Conservation (phyloP, 2,329 filamentous ascomycete genomes). For the Ascosphaera acerosa region DNA sequence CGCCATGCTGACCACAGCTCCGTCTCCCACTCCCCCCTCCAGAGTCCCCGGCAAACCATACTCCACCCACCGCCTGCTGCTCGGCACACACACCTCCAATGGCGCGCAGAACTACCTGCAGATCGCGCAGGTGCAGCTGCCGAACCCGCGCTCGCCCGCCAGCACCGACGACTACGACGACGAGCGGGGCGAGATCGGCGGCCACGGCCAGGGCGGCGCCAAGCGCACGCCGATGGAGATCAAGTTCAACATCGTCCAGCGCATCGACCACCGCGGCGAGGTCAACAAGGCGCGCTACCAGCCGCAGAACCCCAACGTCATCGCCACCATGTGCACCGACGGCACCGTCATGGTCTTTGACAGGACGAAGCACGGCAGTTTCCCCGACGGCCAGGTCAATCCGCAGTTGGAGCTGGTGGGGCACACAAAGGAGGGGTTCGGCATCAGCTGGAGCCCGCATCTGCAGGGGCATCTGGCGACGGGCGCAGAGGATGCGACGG, state of each 20-base stretch:
- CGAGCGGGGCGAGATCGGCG: conserved; percentile 75
- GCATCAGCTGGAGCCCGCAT: conserved; percentile 77
- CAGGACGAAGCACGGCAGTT: conserved; percentile 69
- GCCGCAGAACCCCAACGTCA: conserved; percentile 89
- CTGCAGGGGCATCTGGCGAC: conserved; percentile 59
- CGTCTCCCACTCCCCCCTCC: conserved; percentile 5
- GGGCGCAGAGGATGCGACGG: conserved; percentile 76
- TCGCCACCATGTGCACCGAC: conserved; percentile 77
- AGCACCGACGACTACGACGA: conserved; percentile 76
- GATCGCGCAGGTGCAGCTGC: conserved; percentile 82
- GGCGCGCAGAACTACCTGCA: conserved; percentile 75
- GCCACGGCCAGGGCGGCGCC: conserved; percentile 46
- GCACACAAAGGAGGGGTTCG: conserved; percentile 75
- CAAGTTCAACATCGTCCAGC: conserved; percentile 80
- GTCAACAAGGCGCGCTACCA: conserved; percentile 98
- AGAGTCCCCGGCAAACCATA: conserved; percentile 63
- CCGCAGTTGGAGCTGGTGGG: conserved; percentile 68
- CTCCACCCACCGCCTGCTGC: conserved; percentile 63
- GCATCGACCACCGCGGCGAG: conserved; percentile 86
- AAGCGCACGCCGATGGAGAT: conserved; percentile 45
- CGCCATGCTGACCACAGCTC: no score
- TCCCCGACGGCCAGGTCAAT: conserved; percentile 47
- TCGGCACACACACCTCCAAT: conserved; percentile 84
- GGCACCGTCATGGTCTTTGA: conserved; percentile 83
- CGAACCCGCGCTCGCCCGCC: conserved; percentile 42